Conservation (phyloP, 192 early-diverging fungal genomes). For the Coemansia brasiliensis region DNA sequence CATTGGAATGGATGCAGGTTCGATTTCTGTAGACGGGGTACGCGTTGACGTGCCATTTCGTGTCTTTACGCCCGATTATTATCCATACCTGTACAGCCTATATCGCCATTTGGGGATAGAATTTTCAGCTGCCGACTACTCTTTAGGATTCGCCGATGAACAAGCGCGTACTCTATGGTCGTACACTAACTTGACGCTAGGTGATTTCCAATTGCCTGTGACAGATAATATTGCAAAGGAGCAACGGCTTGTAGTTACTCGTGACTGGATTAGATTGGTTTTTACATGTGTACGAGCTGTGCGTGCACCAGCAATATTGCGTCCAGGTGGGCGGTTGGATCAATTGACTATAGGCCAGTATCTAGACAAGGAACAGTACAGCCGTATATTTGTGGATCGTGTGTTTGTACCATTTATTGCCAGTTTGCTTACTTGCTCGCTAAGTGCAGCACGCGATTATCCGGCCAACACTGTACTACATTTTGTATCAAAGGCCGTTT, state of each 20-base stretch:
- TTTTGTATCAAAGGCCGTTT: constrained; percentile 31
- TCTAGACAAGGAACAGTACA: constrained; percentile 17
- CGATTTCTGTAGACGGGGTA: constrained; percentile 34
- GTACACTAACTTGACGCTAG: constrained; percentile 38
- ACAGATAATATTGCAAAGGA: constrained; percentile 15
- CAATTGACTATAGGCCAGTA: constrained; percentile 32
- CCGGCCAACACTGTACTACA: constrained; percentile 45
- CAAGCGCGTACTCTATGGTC: constrained; percentile 32
- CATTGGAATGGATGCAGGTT: constrained; percentile 49
- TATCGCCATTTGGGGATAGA: constrained; percentile 39
- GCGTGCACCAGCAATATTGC: constrained; percentile 13
- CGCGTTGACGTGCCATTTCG: constrained; percentile 54
- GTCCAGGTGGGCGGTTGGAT: constrained; percentile 10
- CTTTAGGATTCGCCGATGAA: constrained; percentile 29
- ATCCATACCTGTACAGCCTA: constrained; percentile 39
- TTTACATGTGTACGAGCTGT: constrained; percentile 16
- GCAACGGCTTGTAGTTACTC: constrained; percentile 15
- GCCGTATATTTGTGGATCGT: constrained; percentile 11
- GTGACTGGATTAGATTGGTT: constrained; percentile 42
- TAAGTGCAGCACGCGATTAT: constrained; percentile 30
- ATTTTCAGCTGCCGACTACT: constrained; percentile 45
- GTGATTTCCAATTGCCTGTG: constrained; percentile 25
- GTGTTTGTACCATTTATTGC: constrained; percentile 49
- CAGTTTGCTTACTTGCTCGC: constrained; percentile 44
- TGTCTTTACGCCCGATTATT: constrained; percentile 53